These are phyloP conservation scores for Podospora didyma DNA, from an alignment of 495 filamentous ascomycete genomes.

Conservation along the genomic window DNA sequence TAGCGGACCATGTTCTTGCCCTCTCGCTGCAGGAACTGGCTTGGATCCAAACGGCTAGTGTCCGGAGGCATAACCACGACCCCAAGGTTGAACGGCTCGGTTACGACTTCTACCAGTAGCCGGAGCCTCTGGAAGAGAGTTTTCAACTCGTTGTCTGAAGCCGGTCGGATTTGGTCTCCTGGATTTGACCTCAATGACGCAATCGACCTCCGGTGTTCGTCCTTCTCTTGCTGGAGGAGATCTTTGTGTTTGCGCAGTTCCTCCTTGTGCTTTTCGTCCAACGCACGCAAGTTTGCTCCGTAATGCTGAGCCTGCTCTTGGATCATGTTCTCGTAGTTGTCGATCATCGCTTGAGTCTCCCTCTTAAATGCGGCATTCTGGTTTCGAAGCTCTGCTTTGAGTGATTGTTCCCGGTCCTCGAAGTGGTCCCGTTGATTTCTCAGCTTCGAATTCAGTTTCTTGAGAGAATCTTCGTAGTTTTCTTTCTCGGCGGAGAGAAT, in stretches of 20 bases:
- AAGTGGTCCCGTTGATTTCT: not conserved
- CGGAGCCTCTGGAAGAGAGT: constrained; percentile 17
- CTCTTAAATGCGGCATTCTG: not conserved
- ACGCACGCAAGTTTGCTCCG: not conserved
- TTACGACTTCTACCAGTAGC: constrained; percentile 12
- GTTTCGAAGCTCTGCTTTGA: not conserved
- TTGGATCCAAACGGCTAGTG: constrained; percentile 9
- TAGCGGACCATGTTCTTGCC: constrained; percentile 6
- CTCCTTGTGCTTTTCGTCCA: not conserved
- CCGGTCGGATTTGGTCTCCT: constrained; percentile 10
- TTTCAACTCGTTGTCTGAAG: constrained; percentile 25
- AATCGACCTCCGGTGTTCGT: not conserved
- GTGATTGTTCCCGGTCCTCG: not conserved
- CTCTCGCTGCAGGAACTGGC: constrained; percentile 6
- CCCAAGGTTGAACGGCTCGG: constrained; percentile 12
- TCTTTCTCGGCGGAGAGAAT: no score
- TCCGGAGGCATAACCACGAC: not conserved
- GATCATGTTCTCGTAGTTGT: not conserved
- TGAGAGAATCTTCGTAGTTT: no score
- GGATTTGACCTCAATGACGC: constrained; percentile 1
- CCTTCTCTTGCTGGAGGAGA: not conserved
- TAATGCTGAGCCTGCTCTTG: not conserved
- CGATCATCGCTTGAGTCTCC: not conserved
- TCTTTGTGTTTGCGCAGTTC: not conserved
- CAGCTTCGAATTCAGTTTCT: not conserved